Evolutionary conservation across 805 yeast genomes (phyloP).

Genomic region (Citeromyces matritensis): DNA sequence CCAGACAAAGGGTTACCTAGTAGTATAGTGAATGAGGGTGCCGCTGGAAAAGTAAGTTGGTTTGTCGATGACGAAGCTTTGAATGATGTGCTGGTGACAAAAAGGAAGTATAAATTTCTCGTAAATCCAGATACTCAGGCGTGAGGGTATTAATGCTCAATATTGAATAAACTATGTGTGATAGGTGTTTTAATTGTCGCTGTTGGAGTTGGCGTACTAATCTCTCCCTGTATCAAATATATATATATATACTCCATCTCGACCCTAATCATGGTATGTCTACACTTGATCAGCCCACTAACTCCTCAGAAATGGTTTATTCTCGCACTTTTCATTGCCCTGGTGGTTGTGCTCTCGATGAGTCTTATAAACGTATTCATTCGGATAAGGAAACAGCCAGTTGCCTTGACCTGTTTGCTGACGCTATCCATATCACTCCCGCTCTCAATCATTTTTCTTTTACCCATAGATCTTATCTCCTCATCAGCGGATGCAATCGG

Average conservation of each 20-base stretch:
- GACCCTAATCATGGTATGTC: too few species aligned
- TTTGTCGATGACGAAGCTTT: slow-evolving; percentile 92
- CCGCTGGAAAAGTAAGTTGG: slow-evolving; percentile 96
- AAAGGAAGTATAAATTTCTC: slow-evolving; percentile 53
- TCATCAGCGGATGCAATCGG: slow-evolving; percentile 18
- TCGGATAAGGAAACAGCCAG: slow-evolving; percentile 17
- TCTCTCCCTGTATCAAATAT: too few species aligned
- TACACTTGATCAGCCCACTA: too few species aligned
- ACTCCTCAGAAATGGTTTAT: slow-evolving; percentile 7
- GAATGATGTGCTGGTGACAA: slow-evolving; percentile 60
- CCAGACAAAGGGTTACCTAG: slow-evolving; percentile 95
- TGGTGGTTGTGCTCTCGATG: slow-evolving; percentile 15
- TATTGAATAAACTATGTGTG: too few species aligned
- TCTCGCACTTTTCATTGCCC: slow-evolving; percentile 9
- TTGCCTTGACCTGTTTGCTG: slow-evolving; percentile 28
- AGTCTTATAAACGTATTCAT: slow-evolving; percentile 19
- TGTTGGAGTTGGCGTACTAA: too few species aligned
- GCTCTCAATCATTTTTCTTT: slow-evolving; percentile 52
- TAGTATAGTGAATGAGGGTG: slow-evolving; percentile 84
- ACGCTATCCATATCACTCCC: slow-evolving; percentile 59
- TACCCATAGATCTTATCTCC: slow-evolving; percentile 64
- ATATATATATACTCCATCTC: too few species aligned
- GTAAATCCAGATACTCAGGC: slow-evolving; percentile 7
- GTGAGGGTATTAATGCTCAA: too few species aligned
- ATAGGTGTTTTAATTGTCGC: too few species aligned